Base-by-base conservation (phyloP, 2,329 filamentous ascomycete genomes). In the Epichloe gansuensis region DNA sequence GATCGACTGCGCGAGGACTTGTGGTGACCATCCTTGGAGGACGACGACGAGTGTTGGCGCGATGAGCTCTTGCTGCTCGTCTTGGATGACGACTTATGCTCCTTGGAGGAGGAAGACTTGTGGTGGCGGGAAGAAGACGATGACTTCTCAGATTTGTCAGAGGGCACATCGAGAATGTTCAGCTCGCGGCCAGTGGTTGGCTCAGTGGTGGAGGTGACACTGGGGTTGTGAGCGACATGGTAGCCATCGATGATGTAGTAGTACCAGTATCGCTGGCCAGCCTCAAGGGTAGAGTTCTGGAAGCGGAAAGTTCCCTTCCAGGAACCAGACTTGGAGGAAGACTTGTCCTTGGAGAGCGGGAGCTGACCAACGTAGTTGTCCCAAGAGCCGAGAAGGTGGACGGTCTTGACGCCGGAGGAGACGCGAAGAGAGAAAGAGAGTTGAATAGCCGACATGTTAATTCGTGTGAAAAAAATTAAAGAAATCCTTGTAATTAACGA, bases 241-340 rank as follows among this genome's bases (percentile, higher is more conserved):
- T 96, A 96, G 63, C 93, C 93, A 71, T 98, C 93, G 71, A 97
- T 93, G 83, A 97, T 96, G 80, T 96, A 98, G 83, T 98, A 98
- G 84, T 97, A 98, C 93, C 93, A 98, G 83, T 97, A 97, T 68
- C 91, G 85, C 69, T 88, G 83, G 69, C 91, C 90, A 63, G 88
- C 78, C 76, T 91, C 84, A 63, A 97, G 81, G 55, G 88, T 91
- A 57, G 82, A 74, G 68, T 85, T 86, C 74, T 93, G 87, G 76
- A 98, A 96, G 75, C 89, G 86, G 78, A 98, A 96, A 65, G 89
- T 94, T 66, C 91, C 93, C 70, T 91, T 88, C 90, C 91, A 97
- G 62, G 86, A 86, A 67, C 90, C 90, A 53, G 86, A 82, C 78
- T 95, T 95, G 73, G 85, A 84, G 48, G 85, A 80, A 66, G 77